Conservation (phyloP, 2,329 filamentous ascomycete genomes). For the Penicillium fuscoglaucum region DNA sequence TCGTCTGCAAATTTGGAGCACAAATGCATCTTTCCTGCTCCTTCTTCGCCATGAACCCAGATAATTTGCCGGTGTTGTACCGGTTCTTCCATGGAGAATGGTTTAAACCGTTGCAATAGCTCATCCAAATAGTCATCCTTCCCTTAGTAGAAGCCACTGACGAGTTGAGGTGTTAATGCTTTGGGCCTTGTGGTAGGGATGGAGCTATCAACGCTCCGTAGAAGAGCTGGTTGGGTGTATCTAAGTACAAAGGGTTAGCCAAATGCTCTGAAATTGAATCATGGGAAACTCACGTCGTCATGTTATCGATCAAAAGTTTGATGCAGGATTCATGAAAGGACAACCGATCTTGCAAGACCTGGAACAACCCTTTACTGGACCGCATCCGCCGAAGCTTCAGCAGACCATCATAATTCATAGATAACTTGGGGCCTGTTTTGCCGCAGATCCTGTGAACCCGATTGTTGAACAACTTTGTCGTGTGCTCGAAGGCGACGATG, state of each 20-base stretch:
- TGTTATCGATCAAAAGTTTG: too few relatives aligned
- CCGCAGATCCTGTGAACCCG: not conserved
- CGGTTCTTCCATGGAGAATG: not conserved
- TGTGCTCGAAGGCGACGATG: not conserved
- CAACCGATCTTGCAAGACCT: not conserved
- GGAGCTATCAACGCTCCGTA: too few relatives aligned
- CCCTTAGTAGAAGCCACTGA: not conserved
- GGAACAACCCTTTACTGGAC: not conserved
- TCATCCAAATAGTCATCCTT: not conserved
- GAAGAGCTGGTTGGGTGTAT: not conserved
- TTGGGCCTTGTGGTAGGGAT: not conserved
- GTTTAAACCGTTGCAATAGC: not conserved
- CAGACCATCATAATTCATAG: not conserved
- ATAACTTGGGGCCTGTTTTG: not conserved
- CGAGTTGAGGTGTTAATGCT: not conserved
- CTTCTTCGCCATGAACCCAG: not conserved
- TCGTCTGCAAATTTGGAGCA: not conserved
- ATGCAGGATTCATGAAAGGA: not conserved
- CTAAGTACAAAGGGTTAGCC: not conserved
- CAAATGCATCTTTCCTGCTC: not conserved
- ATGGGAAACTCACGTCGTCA: not conserved
- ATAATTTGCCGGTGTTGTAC: not conserved
- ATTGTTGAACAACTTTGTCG: not conserved
- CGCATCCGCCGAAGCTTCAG: rapidly evolving
- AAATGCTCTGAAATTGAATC: not conserved